These are phyloP conservation scores for Ustilago cynodontis DNA, from an alignment of 1,284 basidiomycete genomes.

Conservation along the genomic window DNA sequence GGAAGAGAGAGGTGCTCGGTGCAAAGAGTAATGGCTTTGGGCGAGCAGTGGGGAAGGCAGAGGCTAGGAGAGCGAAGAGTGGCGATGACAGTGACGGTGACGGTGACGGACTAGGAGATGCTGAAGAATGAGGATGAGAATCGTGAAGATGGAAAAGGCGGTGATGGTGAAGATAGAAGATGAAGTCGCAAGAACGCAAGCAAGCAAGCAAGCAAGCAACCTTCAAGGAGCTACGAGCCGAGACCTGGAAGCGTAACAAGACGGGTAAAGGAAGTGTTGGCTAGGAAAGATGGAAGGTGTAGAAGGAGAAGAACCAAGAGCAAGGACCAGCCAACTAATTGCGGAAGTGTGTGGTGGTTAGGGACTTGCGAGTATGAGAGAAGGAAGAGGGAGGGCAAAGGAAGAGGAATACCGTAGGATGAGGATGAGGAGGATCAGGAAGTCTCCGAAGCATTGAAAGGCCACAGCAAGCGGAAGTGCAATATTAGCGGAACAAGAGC, in stretches of 20 bases:
- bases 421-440: constrained; percentile 4
- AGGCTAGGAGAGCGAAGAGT: neutral
- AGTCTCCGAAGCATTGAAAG: neutral
- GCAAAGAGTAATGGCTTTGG: constrained; percentile 14
- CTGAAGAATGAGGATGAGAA: neutral
- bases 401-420: constrained; percentile 1
- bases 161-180: neutral
- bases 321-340: neutral
- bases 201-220: constrained; percentile 7
- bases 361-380: neutral
- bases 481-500: constrained; percentile 1
- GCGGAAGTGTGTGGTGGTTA: neutral
- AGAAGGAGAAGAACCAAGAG: neutral
- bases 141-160: neutral
- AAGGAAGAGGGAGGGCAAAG: neutral
- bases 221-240: constrained; percentile 26
- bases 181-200: constrained; percentile 1
- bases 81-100: neutral
- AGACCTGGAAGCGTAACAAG: neutral
- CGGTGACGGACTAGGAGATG: too few relatives aligned
- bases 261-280: neutral
- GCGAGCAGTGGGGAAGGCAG: neutral
- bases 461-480: neutral
- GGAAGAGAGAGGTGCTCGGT: neutral
- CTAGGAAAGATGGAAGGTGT: neutral